Base-by-base conservation (phyloP, 306 rosid species). In the Fragaria iinumae region DNA sequence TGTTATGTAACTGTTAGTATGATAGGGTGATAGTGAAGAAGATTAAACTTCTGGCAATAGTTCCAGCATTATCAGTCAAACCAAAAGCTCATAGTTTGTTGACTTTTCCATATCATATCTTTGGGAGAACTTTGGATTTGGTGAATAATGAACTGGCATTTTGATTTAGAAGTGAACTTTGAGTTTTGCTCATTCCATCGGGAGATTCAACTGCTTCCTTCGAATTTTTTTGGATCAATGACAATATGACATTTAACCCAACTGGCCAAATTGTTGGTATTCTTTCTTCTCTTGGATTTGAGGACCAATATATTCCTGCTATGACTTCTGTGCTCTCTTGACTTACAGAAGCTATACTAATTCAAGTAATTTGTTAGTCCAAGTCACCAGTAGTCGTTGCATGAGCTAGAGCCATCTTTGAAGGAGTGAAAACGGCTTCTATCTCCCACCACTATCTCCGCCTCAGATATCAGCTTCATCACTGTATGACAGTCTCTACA, bases 401-500 rank as follows among this genome's bases (percentile, higher is more conserved):
- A 89, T 63, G 98, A 93, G 76, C 98, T 89, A 63, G 81, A 69
- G 56, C 96, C 97, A 73, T 80, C 81, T 81, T 43, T 75, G 83
- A 93, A 91, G 9, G 84, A 88, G 83, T 93, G 98, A 88, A 91
- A 91, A 74, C 93, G 93, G 79, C 92, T 89, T 86, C 96, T 89
- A 79, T 93, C 96, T 83, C 98, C 87, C 77, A 89, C 85, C 45
- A 84, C 77, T 41, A 93, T 87, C 69, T 91, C 97, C 68, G 90
- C 88, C 79, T 81, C 82, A 69, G 97, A 91, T 74, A 91, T 86
- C 81, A 91, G 76, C 87, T 91, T 91, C 96, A 93, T 93, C 67
- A 89, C 91, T 8, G 79, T 80, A 78, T 93, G 98, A 74, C 97
- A 93, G 73, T 91, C 96, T 80, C 85, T 86, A 77, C 97, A 91